A percentile compares a stretch with the other conserved stretches of the same genome.
These are phyloP conservation scores for Leptographium radiaticola DNA, from an alignment of 2,329 filamentous ascomycete species.

Conservation along the genomic window DNA sequence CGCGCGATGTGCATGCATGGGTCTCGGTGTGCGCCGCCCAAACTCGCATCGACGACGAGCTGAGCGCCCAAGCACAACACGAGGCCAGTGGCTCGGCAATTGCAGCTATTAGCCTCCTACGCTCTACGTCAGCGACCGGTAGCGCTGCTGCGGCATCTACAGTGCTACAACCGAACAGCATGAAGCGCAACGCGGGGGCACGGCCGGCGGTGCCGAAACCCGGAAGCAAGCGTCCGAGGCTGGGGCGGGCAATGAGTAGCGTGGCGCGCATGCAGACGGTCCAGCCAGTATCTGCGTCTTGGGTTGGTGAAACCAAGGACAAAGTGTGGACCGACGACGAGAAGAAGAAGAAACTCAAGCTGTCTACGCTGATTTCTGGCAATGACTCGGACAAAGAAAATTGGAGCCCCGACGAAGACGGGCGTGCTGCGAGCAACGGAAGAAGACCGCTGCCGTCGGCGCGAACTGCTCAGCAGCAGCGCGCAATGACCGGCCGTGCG, in stretches of 20 bases:
- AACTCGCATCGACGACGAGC: constrained; percentile 50
- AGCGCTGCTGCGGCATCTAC: constrained; percentile 20
- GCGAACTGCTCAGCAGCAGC: constrained; percentile 16
- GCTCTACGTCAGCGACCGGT: constrained; percentile 45
- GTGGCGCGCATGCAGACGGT: constrained; percentile 43
- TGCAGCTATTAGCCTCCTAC: constrained; percentile 68
- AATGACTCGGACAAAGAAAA: constrained; percentile 94
- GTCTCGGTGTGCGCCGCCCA: constrained; percentile 81
- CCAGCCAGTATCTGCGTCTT: constrained; percentile 22
- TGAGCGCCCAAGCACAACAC: constrained; percentile 69
- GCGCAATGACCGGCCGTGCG: constrained; percentile 21
- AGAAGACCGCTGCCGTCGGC: constrained; percentile 24
- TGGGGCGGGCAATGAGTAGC: constrained; percentile 49
- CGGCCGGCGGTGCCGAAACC: constrained; percentile 17
- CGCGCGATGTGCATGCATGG: constrained; percentile 80
- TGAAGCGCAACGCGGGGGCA: constrained; percentile 49
- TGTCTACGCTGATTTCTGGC: constrained; percentile 30
- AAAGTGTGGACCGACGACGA: constrained; percentile 17
- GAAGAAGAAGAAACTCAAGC: constrained; percentile 27
- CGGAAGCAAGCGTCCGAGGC: constrained; percentile 47
- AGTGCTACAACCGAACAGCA: constrained; percentile 39
- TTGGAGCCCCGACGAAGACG: constrained; percentile 49
- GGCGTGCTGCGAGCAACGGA: constrained; percentile 19
- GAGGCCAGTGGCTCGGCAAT: constrained; percentile 69
- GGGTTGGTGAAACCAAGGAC: constrained; percentile 16